Evolutionary conservation across 2,329 filamentous ascomycete genomes (phyloP), one percentile per base, ranked within the genome.

Genomic region (Pseudogymnoascus sp.): DNA sequence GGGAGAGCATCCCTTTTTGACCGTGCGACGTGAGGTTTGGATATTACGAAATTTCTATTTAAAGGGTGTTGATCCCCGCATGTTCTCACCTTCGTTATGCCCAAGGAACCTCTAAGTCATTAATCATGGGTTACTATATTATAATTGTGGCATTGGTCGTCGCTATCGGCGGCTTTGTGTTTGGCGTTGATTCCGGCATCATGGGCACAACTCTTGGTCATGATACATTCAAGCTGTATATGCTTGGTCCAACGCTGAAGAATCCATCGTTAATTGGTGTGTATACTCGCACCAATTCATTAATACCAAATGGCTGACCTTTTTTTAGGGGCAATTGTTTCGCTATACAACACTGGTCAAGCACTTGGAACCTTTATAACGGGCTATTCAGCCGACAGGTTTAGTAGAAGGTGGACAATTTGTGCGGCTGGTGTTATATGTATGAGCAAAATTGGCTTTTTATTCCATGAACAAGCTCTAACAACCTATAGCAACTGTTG

Each of bases 361-460:
- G 70, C 70, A 4, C 62, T 75, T 6, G 72, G 72, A 0, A 71
- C 70, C 14, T 61, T 73, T 14, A 66, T 70, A 7, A 67, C 70
- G 6, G 75, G 75, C 0, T 74, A 71, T 38, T 66, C 71, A 4
- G 72, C 73, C 2, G 75, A 76, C 46, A 70, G 43, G 14, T 72
- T 75, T 59, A 73, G 74, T 66, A 70, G 75, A 31, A 70, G 72
- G 59, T 75, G 72, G 67, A 76, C 73, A 6, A 70, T 75, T 28
- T 68, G 70, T 26, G 66, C 70, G 7, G 72, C 71, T 40, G 70
- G 70, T 2, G 62, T 72, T 0, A 65, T 71, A 59, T 70, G 66
- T 46, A 66, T n/a, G 63, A 50, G 24, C 61, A 63, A 8, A 35
- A 63, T 28, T 40, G 59, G 24, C 62, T 11, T 41, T 41, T 22